Percentiles rank a stretch among this genome's conserved stretches.
phyloP scores from a whole-genome alignment of 768 basidiomycete species.

The Russula lepida region DNA sequence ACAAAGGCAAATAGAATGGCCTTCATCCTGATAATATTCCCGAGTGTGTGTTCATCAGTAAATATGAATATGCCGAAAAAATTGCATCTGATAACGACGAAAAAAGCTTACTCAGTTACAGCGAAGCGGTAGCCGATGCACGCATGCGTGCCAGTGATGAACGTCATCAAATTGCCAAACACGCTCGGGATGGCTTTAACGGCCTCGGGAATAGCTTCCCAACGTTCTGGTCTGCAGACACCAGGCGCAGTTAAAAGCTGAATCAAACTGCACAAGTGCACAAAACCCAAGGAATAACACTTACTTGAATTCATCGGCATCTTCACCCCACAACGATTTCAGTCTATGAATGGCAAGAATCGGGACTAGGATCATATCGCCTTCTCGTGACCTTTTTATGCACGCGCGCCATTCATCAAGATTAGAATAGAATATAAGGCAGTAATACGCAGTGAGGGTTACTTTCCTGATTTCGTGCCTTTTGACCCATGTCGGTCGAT shows the following conservation, averaged over 20 bases:
- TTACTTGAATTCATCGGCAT: slow-evolving; percentile 24
- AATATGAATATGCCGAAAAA: neutral
- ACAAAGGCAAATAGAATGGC: slow-evolving; percentile 23
- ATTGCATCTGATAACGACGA: neutral
- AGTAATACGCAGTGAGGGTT: neutral
- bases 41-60: neutral
- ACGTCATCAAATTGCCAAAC: slow-evolving; percentile 16
- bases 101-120: slow-evolving; percentile 16
- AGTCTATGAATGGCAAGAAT: slow-evolving; percentile 12
- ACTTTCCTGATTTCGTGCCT: slow-evolving; percentile 19
- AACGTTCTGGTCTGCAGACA: slow-evolving; percentile 19
- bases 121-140: slow-evolving; percentile 22
- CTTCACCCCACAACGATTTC: slow-evolving; percentile 20
- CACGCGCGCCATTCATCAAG: neutral
- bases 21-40: slow-evolving; percentile 20
- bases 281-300: slow-evolving; percentile 8
- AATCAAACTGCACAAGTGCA: neutral
- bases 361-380: slow-evolving; percentile 12
- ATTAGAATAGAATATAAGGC: neutral
- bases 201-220: slow-evolving; percentile 15
- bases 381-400: slow-evolving; percentile 5
- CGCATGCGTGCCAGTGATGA: slow-evolving; percentile 16
- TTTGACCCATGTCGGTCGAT: slow-evolving; percentile 17
- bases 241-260: neutral
- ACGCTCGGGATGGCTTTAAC: slow-evolving; percentile 10